Evolutionary conservation across 1,139 yeast species (phyloP).

Genomic region (Candida frijolesensis): DNA sequence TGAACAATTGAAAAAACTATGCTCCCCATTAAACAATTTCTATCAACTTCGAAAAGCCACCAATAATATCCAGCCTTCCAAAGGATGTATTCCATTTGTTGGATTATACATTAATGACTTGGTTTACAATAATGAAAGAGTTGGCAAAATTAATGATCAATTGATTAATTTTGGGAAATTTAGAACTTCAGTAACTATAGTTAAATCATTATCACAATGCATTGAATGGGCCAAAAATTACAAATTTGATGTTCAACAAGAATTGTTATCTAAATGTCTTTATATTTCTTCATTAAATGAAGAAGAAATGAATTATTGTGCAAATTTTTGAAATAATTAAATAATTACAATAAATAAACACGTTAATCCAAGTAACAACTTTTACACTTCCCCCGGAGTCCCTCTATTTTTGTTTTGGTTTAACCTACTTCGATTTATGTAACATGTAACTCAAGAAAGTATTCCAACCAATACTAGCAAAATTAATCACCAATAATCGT

Average conservation of each 20-base stretch:
- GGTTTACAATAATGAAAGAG: constrained; percentile 76
- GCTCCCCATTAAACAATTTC: constrained; percentile 70
- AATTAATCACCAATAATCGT: constrained; percentile 67
- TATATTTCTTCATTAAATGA: constrained; percentile 77
- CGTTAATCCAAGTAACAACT: too few species aligned
- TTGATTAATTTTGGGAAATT: constrained; percentile 78
- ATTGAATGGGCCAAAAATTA: constrained; percentile 84
- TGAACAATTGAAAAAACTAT: constrained; percentile 39
- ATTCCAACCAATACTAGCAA: constrained; percentile 82
- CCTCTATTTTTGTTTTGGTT: background rate
- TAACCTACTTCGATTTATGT: constrained; percentile 8
- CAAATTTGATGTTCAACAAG: constrained; percentile 50
- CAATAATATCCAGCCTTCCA: constrained; percentile 62
- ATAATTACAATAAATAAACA: background rate
- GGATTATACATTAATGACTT: constrained; percentile 85
- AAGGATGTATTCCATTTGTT: constrained; percentile 88
- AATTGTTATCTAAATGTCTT: constrained; percentile 77
- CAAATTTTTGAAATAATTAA: constrained; percentile 3
- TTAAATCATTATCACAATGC: constrained; percentile 76
- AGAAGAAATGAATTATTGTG: constrained; percentile 64
- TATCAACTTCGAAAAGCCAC: constrained; percentile 63
- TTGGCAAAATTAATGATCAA: constrained; percentile 37
- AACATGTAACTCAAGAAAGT: constrained; percentile 59
- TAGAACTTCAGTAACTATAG: constrained; percentile 75
- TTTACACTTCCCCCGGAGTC: too few species aligned